Base-by-base conservation (phyloP, 345 rosid genomes). In the Laguncularia racemosa region DNA sequence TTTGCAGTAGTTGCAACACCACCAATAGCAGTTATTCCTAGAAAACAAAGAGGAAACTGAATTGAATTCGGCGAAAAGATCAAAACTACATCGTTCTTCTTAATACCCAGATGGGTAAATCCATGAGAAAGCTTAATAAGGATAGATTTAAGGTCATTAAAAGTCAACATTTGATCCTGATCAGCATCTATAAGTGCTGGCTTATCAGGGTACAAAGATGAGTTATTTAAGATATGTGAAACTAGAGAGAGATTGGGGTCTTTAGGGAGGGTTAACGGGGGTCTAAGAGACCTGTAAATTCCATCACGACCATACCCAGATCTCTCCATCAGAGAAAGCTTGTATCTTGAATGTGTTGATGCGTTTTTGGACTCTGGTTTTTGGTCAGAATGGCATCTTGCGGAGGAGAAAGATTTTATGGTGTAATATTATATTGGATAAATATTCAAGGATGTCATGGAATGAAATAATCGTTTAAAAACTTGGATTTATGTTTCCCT, bases 241-340 rank as follows among this genome's bases (percentile, higher is more conserved):
- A 81, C 82, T 74, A 85, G 50, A 0, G 96, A 85, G 21, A 76
- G 63, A 65, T 85, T 81, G 14, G 91, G 85, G 13, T 85, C 81
- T 56, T 71, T 78, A 38, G 95, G 95, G 6, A 89, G 73, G 48
- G 67, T 23, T 14, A 83, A 50, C 0, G 69, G 62, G 0, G 96
- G 95, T 57, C 95, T 81, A 20, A 82, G 73, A 9, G 97, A 86
- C 62, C 96, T 67, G 86, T 72, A 89, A 7, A 92, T 76, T 0
- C 91, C 86, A 68, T 92, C 95, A 47, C 89, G 78, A 49, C 97
- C 93, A 18, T 78, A 92, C 48, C 97, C 91, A 62, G 95, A 89
- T 74, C 63, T 89, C 75, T 86, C 96, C 97, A 89, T 86, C 1
- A 21, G 33, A 52, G 21, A 2, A 15, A 17, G 7, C n/a, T 33